Base-by-base conservation (phyloP, 2,329 filamentous ascomycete genomes). In the Venturia oleaginea region DNA sequence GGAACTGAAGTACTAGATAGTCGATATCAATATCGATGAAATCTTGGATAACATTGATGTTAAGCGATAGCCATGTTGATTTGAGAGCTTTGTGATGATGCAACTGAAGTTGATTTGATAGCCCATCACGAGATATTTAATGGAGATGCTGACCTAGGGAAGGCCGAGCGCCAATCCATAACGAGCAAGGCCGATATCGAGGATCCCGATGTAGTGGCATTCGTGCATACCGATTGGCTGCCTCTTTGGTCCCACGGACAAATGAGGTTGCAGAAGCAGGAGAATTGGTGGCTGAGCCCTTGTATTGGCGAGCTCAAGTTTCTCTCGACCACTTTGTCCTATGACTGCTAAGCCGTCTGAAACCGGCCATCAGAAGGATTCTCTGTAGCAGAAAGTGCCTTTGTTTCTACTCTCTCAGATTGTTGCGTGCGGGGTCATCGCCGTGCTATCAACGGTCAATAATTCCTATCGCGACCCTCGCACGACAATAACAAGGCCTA, bases 311-410 rank as follows among this genome's bases (percentile, higher is more conserved):
- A 40, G 13, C 4, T 40, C 38, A 40, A 17, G 38, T 15, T 22
- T 48, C 22, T 48, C 5, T 22, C 22, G 8, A 57, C 27, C 17
- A 57, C 51, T 37, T 57, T 34, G 30, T 57, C 51, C 17, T 57
- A 30, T 57, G 51, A 57, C 51, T 57, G 51, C 27, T 37, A 34
- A 15, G 51, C 30, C 51, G 30, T 57, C 51, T 57, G 51, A 57
- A 57, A 57, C 30, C 51, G 51, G 30, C 22, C 27, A 27, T 27
- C 46, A 11, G 22, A 51, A 17, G 24, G 13, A 27, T 51, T 51
- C 46, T 27, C 22, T 22, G 19, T 24, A 27, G 10, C 8, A 51
- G 46, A 22, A 11, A 27, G 22, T 51, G 13, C 17, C 27, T n/a
- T 57, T 57, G 51, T 57, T 34, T 57, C 19, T 15, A 11, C 51